Evolutionary conservation across 352 stramenopile genomes (phyloP).

Genomic region (Pythium pyrilobum): DNA sequence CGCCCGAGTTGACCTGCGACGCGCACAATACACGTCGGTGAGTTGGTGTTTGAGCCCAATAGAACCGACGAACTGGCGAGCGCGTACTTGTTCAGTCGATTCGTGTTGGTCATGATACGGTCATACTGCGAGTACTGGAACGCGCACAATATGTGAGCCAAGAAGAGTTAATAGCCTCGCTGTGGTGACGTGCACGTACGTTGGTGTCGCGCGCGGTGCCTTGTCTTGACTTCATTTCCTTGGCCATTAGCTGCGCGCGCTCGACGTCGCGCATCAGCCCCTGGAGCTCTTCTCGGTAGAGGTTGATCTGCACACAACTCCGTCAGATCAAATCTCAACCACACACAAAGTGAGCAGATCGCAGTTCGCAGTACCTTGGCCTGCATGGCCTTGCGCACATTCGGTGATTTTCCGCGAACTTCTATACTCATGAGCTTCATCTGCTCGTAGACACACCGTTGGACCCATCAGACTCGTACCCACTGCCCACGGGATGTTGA

Average conservation of each 20-base stretch:
- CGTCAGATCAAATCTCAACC: not conserved
- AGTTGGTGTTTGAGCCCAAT: not conserved
- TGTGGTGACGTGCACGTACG: slow-evolving; percentile 14
- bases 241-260: slow-evolving; percentile 60
- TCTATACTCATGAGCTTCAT: slow-evolving; percentile 81
- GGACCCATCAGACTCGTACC: too few species aligned
- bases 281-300: slow-evolving; percentile 47
- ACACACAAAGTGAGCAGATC: not conserved
- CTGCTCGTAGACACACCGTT: slow-evolving; percentile 14
- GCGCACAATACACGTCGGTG: not conserved
- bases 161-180: too few species aligned
- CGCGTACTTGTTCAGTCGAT: slow-evolving; percentile 49
- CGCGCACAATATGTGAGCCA: not conserved
- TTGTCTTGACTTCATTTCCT: slow-evolving; percentile 31
- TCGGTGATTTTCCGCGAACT: slow-evolving; percentile 53
- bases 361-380: slow-evolving; percentile 30
- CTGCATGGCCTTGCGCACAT: slow-evolving; percentile 67
- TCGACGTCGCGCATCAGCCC: slow-evolving; percentile 66
- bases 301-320: slow-evolving; percentile 11
- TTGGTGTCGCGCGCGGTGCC: slow-evolving; percentile 20
- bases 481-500: not conserved
- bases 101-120: slow-evolving; percentile 57
- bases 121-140: slow-evolving; percentile 62
- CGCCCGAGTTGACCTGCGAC: slow-evolving; percentile 45
- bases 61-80: not conserved